These are phyloP conservation scores for Epichloe baconii DNA, from an alignment of 2,329 filamentous ascomycete species.

Conservation along the genomic window DNA sequence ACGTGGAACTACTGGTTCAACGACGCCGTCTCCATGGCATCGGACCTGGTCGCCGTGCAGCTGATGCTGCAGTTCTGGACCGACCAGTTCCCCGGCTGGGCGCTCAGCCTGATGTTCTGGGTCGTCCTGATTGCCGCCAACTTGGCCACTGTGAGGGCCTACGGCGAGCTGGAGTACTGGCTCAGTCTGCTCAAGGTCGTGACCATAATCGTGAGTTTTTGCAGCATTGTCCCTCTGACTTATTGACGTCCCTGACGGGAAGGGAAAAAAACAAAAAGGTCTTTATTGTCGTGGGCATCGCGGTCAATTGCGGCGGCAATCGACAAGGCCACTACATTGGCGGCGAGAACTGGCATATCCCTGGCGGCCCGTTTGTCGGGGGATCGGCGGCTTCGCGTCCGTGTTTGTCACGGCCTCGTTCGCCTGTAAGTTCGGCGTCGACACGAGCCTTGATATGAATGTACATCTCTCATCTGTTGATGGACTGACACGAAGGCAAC, in stretches of 20 bases:
- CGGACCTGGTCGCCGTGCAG: constrained; percentile 41
- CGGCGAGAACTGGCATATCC: constrained; percentile 42
- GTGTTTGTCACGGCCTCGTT: constrained; percentile 42
- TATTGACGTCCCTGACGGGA: neutral
- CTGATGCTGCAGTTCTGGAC: constrained; percentile 48
- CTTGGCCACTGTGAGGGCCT: constrained; percentile 20
- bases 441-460: no score
- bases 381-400: constrained; percentile 52
- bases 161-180: constrained; percentile 39
- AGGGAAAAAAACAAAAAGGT: constrained; percentile 15
- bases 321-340: constrained; percentile 41
- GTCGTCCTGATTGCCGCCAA: constrained; percentile 34
- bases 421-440: constrained; percentile 31
- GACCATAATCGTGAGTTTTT: constrained; percentile 30
- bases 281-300: constrained; percentile 52
- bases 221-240: no score
- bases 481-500: neutral
- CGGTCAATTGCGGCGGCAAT: constrained; percentile 39
- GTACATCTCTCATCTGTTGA: no score
- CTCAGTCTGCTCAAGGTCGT: constrained; percentile 40
- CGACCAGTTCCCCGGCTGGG: constrained; percentile 50
- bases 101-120: constrained; percentile 48
- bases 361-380: constrained; percentile 49
- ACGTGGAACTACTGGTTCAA: constrained; percentile 56
- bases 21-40: constrained; percentile 39